Evolutionary conservation across 495 filamentous ascomycete genomes (phyloP).

Genomic region (Trichoderma virens): DNA sequence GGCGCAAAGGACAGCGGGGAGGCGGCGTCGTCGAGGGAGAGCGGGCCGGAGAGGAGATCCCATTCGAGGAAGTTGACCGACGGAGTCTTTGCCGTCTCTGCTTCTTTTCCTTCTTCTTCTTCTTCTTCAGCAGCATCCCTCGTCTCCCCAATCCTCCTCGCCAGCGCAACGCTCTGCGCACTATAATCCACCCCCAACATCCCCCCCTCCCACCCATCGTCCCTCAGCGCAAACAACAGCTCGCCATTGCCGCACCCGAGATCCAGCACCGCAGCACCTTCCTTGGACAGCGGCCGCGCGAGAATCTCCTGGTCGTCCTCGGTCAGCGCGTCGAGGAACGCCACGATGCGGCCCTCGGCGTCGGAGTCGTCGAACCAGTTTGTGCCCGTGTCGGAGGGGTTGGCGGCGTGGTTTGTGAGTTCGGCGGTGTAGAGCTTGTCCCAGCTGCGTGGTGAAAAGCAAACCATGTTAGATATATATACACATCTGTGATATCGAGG

Average conservation of each 20-base stretch:
- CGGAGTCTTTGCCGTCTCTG: slow-evolving; percentile 8
- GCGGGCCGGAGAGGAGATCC: slow-evolving; percentile 59
- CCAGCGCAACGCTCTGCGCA: slow-evolving; percentile 60
- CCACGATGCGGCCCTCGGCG: slow-evolving; percentile 54
- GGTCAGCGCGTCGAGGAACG: slow-evolving; percentile 38
- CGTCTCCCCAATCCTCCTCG: slow-evolving; percentile 38
- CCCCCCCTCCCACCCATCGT: slow-evolving; percentile 45
- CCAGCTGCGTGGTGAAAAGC: slow-evolving; percentile 44
- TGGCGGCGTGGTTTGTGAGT: slow-evolving; percentile 49
- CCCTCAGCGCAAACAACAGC: slow-evolving; percentile 67
- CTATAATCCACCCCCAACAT: slow-evolving; percentile 91
- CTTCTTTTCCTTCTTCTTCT: slow-evolving; percentile 12
- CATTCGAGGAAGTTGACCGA: slow-evolving; percentile 58
- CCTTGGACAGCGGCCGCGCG: slow-evolving; percentile 17
- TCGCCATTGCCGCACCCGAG: slow-evolving; percentile 90
- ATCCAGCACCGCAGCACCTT: slow-evolving; percentile 47
- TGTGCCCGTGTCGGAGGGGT: slow-evolving; percentile 58
- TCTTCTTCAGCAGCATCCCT: slow-evolving; percentile 21
- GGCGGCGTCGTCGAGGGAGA: slow-evolving; percentile 27
- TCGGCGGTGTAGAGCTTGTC: slow-evolving; percentile 57
- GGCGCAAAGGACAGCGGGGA: slow-evolving; percentile 17
- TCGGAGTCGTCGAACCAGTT: slow-evolving; percentile 71
- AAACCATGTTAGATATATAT: slow-evolving; percentile 8
- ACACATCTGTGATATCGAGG: not conserved
- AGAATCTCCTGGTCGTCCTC: slow-evolving; percentile 23